Percentiles rank a stretch among this genome's conserved stretches.
Conservation (phyloP, 23 red algal genomes). For the Gracilaria gracilis region DNA sequence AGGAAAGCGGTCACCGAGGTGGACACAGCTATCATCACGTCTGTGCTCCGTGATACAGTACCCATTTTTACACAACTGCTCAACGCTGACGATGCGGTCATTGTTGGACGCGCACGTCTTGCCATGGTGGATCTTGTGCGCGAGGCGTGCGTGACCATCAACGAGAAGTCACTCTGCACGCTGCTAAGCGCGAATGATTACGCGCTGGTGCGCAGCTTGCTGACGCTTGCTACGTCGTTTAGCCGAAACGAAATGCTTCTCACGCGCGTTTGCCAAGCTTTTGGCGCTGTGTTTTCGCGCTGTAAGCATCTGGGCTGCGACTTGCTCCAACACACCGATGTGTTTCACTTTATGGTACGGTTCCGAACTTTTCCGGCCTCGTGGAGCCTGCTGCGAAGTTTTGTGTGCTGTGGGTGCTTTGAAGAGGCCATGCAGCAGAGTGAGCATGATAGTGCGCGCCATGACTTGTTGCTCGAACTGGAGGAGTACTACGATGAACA, state of each 20-base stretch:
- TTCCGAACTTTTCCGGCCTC: not conserved
- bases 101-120: conserved; percentile 24
- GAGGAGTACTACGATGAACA: conserved; percentile 37
- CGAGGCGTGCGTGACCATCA: conserved; percentile 20
- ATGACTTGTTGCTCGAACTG: conserved; percentile 28
- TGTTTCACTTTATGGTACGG: conserved; percentile 19
- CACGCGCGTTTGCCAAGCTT: conserved; percentile 25
- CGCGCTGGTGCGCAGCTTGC: not conserved
- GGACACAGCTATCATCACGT: not conserved
- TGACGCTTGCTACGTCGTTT: conserved; percentile 12
- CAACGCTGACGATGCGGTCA: not conserved
- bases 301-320: conserved; percentile 10
- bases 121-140: conserved; percentile 41
- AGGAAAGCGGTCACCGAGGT: conserved; percentile 10
- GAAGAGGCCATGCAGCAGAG: conserved; percentile 6
- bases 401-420: conserved; percentile 16
- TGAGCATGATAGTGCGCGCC: conserved; percentile 4
- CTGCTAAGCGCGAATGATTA: conserved; percentile 21
- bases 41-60: not conserved
- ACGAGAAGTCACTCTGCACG: not conserved
- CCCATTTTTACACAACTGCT: not conserved
- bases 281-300: conserved; percentile 13
- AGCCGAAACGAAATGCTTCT: conserved; percentile 29
- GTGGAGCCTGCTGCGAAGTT: conserved; percentile 14
- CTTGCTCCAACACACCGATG: not conserved